Percentiles rank a stretch among this genome's conserved stretches.
phyloP scores from a whole-genome alignment of 2,329 filamentous ascomycete genomes.

The Penicillium sp. region DNA sequence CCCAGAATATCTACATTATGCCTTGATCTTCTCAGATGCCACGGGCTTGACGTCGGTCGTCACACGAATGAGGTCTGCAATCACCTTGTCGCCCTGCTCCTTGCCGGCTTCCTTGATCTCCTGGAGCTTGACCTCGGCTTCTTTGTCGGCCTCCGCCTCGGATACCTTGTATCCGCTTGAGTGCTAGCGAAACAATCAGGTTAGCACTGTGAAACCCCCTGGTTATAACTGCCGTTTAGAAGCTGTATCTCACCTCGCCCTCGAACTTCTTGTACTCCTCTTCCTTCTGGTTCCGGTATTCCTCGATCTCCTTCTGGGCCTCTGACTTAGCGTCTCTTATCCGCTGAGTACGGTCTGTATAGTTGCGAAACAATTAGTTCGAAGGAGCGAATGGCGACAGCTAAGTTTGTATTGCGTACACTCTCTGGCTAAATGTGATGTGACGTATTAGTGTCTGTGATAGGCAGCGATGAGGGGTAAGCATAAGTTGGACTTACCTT shows the following conservation, averaged over 20 bases:
- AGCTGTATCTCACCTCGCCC: constrained; percentile 58
- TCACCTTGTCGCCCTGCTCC: constrained; percentile 74
- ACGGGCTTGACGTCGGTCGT: constrained; percentile 80
- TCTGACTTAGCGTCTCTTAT: constrained; percentile 95
- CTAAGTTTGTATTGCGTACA: constrained; percentile 55
- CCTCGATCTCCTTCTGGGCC: constrained; percentile 96
- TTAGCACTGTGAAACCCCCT: not conserved
- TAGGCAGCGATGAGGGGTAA: not conserved
- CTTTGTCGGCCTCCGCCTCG: constrained; percentile 74
- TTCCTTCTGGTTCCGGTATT: constrained; percentile 86
- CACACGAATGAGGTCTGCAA: constrained; percentile 79
- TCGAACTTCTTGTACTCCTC: constrained; percentile 94
- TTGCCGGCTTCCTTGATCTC: constrained; percentile 78
- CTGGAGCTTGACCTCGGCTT: constrained; percentile 76
- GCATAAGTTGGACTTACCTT: constrained; percentile 59
- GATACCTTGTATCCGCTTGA: constrained; percentile 83
- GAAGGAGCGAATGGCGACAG: constrained; percentile 7
- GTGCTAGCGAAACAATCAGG: constrained; percentile 58
- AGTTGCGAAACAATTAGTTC: constrained; percentile 10
- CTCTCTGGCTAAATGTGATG: constrained; percentile 67
- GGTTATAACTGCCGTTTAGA: not conserved
- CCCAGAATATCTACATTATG: constrained; percentile 27
- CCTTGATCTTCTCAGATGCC: constrained; percentile 51
- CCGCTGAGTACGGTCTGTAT: constrained; percentile 83
- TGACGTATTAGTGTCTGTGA: constrained; percentile 22